A percentile compares a stretch with the other conserved stretches of the same genome.
These are phyloP conservation scores for Penicillium roqueforti DNA, from an alignment of 495 filamentous ascomycete genomes.

Conservation along the genomic window DNA sequence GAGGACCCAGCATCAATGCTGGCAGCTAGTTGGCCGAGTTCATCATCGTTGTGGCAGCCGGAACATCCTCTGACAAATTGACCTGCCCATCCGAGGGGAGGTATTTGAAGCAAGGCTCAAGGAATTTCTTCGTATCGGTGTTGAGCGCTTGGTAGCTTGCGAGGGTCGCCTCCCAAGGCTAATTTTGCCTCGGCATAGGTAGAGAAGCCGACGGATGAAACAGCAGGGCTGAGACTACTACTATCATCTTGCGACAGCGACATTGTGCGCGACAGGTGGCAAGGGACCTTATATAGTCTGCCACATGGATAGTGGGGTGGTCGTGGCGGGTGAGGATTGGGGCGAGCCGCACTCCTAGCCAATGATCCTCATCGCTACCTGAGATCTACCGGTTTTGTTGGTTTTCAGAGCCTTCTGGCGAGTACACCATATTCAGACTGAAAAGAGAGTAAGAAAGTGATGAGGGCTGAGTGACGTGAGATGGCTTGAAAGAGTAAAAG, in stretches of 20 bases:
- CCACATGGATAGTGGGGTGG: too few species aligned
- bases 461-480: too few species aligned
- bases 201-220: neutral
- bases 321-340: too few species aligned
- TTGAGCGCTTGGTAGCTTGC: slow-evolving; percentile 1
- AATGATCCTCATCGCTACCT: too few species aligned
- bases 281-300: too few species aligned
- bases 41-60: slow-evolving; percentile 4
- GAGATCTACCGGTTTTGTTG: too few species aligned
- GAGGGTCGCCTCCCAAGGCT: neutral
- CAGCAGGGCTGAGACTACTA: neutral
- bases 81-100: slow-evolving; percentile 7
- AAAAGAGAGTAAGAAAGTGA: too few species aligned
- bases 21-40: slow-evolving; percentile 12
- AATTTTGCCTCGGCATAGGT: neutral
- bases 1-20: slow-evolving; percentile 7
- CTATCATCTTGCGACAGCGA: neutral
- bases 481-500: too few species aligned
- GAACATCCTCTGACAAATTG: slow-evolving; percentile 12
- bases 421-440: too few species aligned
- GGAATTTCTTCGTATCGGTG: slow-evolving; percentile 8
- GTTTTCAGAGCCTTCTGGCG: too few species aligned
- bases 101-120: slow-evolving; percentile 8
- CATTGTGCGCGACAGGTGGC: too few species aligned
- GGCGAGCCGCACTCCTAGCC: too few species aligned